phyloP scores from a whole-genome alignment of 768 basidiomycete species.

The Suillus discolor region DNA sequence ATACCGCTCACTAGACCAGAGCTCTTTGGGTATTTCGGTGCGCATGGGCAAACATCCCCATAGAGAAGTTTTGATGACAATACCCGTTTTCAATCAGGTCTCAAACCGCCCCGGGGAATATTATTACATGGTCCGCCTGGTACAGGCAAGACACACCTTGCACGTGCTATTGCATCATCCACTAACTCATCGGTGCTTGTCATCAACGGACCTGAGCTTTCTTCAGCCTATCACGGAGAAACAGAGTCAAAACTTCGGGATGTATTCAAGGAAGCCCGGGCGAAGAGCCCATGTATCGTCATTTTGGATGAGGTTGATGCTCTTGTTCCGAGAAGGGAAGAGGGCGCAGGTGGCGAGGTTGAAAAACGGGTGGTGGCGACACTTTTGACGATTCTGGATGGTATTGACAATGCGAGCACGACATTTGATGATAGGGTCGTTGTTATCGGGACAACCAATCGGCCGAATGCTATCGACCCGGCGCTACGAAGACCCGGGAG shows the following conservation, averaged over 20 bases:
- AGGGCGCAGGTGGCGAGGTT: constrained; percentile 90
- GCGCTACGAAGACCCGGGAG: constrained; percentile 87
- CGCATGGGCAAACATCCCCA: constrained; percentile 15
- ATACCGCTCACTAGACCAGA: constrained; percentile 84
- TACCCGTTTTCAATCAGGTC: constrained; percentile 43
- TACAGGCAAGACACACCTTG: constrained; percentile 96
- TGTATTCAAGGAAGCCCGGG: constrained; percentile 84
- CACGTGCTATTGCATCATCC: constrained; percentile 89
- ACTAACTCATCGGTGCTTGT: constrained; percentile 87
- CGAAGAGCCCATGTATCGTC: constrained; percentile 87
- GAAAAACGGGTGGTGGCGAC: constrained; percentile 97
- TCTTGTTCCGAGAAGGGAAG: constrained; percentile 87
- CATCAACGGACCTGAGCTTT: constrained; percentile 94
- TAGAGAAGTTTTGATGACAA: constrained; percentile 18
- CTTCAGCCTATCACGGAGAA: constrained; percentile 96
- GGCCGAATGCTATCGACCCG: constrained; percentile 95
- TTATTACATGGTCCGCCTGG: constrained; percentile 95
- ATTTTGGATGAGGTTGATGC: constrained; percentile 97
- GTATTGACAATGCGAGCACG: constrained; percentile 59
- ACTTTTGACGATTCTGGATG: constrained; percentile 92
- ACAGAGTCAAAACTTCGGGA: constrained; percentile 90
- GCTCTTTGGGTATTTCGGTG: constrained; percentile 76
- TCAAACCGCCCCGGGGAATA: constrained; percentile 97
- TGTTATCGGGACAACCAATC: constrained; percentile 94
- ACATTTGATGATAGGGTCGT: constrained; percentile 68